Evolutionary conservation across 202 grass and related monocot species (phyloP), one percentile per base, ranked within the genome.

Genomic region (Dendrocalamus latiflorus): DNA sequence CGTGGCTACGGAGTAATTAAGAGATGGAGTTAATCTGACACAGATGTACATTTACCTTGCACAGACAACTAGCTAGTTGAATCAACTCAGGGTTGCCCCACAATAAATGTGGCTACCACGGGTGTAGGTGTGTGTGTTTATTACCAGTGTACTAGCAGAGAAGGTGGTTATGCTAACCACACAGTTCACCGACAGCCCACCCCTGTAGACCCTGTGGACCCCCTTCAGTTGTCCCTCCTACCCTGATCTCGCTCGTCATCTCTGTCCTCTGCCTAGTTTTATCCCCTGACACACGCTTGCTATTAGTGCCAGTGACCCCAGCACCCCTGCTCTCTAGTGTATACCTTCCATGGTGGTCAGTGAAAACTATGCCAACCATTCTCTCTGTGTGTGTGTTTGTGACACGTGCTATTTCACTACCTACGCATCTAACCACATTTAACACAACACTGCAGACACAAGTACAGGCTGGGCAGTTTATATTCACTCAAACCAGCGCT

Each of bases 91-190:
- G 61, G 69, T 37, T 64, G 79, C 84, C n/a, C 80, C 80, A 84
- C 88, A 83, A 90, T 94, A 91, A 94, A 91, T 94, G 85, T 68
- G 80, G 66, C 62, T 85, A 56, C 82, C 84, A 84, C 47, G 75
- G 44, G 87, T 56, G 89, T 92, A 94, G 92, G 92, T 92, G 92
- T 79, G 78, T 21, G 87, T 81, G 84, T 94, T 94, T 90, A 94
- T 83, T 90, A 90, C 87, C 82, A 74, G 10, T 83, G 85, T 91
- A 83, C 82, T 75, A 71, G 80, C 84, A 80, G 80, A 50, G 75
- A 83, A 70, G 85, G 85, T 92, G 87, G 89, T 90, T 91, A 89
- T 85, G 83, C 68, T 47, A 50, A 66, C 16, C 67, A 70, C 78
- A 84, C 44, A 72, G 87, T 92, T 90, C 92, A 91, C 92, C 92